phyloP scores from a whole-genome alignment of 2,329 filamentous ascomycete genomes.

The Gnomoniopsis sp. region DNA sequence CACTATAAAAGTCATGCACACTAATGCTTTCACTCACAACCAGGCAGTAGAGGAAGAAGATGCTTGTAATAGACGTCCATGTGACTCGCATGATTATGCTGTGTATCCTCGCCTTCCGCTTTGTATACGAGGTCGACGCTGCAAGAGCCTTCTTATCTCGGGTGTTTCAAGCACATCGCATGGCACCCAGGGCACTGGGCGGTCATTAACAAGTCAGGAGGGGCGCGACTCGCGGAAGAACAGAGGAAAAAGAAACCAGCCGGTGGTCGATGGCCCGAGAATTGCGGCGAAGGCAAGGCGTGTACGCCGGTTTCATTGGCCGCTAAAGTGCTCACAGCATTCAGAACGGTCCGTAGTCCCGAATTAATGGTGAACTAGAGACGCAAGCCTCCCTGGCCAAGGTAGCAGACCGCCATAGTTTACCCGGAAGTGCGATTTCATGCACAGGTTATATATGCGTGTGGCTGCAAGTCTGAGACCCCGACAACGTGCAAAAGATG shows the following conservation, averaged over 20 bases:
- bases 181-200: neutral
- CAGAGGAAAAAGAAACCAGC: neutral
- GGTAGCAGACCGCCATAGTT: neutral
- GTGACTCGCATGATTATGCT: too few species aligned
- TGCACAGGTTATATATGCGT: neutral
- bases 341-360: neutral
- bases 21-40: neutral
- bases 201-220: neutral
- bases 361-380: neutral
- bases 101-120: too few species aligned
- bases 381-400: too few species aligned
- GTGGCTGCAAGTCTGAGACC: neutral
- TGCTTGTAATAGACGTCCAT: too few species aligned
- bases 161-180: neutral
- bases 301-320: neutral
- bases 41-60: too few species aligned
- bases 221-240: slow-evolving; percentile 1
- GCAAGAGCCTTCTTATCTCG: too few species aligned
- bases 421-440: neutral
- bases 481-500: neutral
- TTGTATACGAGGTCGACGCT: too few species aligned
- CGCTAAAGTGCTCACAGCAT: neutral
- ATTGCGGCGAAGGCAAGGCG: neutral
- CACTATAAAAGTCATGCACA: neutral
- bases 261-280: neutral